Evolutionary conservation across 176 grass and related monocot species (phyloP).

Genomic region (Poa pratensis): DNA sequence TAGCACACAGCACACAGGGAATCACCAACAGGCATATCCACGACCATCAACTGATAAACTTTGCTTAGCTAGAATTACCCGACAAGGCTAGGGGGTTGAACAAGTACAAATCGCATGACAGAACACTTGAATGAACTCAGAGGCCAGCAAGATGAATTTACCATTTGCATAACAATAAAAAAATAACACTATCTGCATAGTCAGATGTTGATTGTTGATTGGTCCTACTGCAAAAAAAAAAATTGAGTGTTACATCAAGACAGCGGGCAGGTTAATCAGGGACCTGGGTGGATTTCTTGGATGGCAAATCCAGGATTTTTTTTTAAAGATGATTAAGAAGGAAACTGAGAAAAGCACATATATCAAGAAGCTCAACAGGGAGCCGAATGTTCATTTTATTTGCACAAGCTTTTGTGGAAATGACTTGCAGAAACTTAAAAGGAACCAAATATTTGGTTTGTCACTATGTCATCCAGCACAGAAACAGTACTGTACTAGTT

Average conservation of each 20-base stretch:
- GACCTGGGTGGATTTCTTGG: not conserved
- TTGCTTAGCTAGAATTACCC: not conserved
- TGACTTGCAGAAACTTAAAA: not conserved
- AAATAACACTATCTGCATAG: not conserved
- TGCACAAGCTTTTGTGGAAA: conserved; percentile 12
- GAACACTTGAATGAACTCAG: not conserved
- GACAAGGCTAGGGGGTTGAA: not conserved
- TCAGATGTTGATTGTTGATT: not conserved
- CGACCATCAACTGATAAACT: not conserved
- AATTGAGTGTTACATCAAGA: not conserved
- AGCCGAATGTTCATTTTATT: not conserved
- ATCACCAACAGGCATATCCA: not conserved
- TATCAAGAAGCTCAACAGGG: not conserved
- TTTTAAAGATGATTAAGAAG: not conserved
- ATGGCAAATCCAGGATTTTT: not conserved
- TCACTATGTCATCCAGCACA: not conserved
- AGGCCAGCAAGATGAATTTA: not conserved
- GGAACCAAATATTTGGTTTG: not conserved
- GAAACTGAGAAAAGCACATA: not conserved
- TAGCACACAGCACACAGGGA: not conserved
- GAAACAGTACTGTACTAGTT: not conserved
- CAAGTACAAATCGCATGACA: not conserved
- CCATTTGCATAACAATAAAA: not conserved
- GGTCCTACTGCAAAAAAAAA: not conserved
- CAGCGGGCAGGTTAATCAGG: not conserved